Evolutionary conservation across 345 rosid genomes (phyloP).

Genomic region (Rhodamnia rubescens): DNA sequence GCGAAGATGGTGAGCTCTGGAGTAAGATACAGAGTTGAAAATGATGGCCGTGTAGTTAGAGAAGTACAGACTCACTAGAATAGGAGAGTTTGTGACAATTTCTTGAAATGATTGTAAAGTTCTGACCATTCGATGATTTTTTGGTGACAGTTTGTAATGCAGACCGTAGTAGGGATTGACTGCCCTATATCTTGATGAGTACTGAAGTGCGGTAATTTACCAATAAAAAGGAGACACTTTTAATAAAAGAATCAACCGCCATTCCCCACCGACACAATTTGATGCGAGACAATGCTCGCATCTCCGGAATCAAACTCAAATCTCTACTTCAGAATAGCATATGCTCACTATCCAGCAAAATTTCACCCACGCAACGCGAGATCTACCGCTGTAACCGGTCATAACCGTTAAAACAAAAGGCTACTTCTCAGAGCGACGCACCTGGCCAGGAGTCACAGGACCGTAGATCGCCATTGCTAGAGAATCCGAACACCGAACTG

Average conservation of each 20-base stretch:
- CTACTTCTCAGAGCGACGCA: constrained; percentile 8
- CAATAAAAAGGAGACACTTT: neutral
- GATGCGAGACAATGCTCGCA: neutral
- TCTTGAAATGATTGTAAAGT: neutral
- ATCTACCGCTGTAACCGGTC: neutral
- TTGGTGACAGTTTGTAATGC: neutral
- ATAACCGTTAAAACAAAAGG: neutral
- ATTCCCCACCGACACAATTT: neutral
- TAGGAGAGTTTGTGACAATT: neutral
- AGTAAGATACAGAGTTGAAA: neutral
- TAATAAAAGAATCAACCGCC: neutral
- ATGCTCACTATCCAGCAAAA: neutral
- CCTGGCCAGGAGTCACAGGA: constrained; percentile 75
- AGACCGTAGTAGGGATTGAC: neutral
- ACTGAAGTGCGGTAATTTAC: neutral
- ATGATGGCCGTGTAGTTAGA: neutral
- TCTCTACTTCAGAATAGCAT: neutral
- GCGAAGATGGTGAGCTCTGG: neutral
- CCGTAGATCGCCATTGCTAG: constrained; percentile 28
- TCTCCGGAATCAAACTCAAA: neutral
- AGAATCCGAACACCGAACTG: neutral
- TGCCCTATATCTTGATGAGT: neutral
- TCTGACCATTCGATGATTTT: neutral
- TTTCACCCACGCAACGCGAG: neutral
- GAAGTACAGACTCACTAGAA: neutral